Percentiles rank a stretch among this genome's conserved stretches.
These are phyloP conservation scores for Thraustochytrium sp. DNA, from an alignment of 352 stramenopile species.

Conservation along the genomic window DNA sequence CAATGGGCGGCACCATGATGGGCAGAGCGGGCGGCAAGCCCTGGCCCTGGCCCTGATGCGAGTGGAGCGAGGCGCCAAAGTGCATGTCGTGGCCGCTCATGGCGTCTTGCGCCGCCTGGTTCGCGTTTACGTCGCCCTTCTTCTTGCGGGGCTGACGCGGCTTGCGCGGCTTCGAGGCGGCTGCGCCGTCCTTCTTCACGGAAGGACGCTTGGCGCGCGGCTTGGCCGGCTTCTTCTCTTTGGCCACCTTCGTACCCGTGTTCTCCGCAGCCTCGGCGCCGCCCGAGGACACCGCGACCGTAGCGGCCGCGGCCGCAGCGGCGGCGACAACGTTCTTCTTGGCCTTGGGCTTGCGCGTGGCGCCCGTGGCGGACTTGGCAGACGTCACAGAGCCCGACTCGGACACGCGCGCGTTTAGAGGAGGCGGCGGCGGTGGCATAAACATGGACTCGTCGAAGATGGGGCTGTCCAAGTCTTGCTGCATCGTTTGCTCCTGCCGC, in stretches of 20 bases:
- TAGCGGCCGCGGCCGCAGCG: background rate
- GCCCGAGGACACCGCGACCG: background rate
- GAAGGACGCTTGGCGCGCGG: background rate
- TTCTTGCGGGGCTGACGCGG: conserved; percentile 1
- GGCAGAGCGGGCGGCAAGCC: background rate
- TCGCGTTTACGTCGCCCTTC: no score
- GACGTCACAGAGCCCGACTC: no score
- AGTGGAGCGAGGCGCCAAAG: no score
- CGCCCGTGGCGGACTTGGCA: background rate
- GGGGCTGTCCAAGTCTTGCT: background rate
- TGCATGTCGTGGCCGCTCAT: no score
- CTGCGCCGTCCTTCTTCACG: background rate
- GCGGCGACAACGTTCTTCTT: background rate
- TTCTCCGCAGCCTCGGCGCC: background rate
- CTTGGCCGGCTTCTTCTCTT: background rate
- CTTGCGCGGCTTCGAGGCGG: background rate
- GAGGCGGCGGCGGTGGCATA: no score
- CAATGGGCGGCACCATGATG: background rate
- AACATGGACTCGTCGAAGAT: background rate
- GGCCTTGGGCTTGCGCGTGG: background rate
- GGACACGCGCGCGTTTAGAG: no score
- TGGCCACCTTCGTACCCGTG: background rate
- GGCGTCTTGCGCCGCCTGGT: no score
- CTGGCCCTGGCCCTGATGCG: no score
- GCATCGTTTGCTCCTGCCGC: background rate